Percentiles rank a stretch among this genome's conserved stretches.
These are phyloP conservation scores for Apophysomyces elegans DNA, from an alignment of 371 early-diverging fungal species.

Conservation along the genomic window DNA sequence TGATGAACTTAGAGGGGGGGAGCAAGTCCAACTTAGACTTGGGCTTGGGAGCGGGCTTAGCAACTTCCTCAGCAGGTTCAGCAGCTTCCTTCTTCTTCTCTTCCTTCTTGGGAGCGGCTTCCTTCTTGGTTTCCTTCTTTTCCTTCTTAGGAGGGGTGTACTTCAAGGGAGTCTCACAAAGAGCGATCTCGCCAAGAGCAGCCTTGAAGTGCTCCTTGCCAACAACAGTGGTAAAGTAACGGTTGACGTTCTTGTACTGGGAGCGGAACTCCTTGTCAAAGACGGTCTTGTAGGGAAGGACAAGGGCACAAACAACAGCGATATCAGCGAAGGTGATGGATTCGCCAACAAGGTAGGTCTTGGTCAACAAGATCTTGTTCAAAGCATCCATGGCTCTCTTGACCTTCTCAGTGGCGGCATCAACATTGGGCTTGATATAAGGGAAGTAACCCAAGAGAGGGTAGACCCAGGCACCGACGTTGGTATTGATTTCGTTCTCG, in stretches of 20 bases:
- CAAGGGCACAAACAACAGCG: constrained; percentile 64
- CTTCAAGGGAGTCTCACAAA: constrained; percentile 62
- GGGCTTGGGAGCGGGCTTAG: constrained; percentile 82
- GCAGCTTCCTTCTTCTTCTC: constrained; percentile 48
- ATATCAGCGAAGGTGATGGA: constrained; percentile 91
- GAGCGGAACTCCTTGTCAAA: constrained; percentile 77
- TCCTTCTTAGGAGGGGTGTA: constrained; percentile 65
- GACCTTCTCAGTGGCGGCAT: constrained; percentile 68
- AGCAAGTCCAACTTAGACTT: constrained; percentile 92
- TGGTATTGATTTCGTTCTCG: constrained; percentile 60
- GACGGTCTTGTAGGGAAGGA: constrained; percentile 60
- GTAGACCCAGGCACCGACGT: constrained; percentile 60
- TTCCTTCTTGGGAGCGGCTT: constrained; percentile 46
- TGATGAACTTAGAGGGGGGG: constrained; percentile 79
- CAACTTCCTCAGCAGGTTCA: constrained; percentile 60
- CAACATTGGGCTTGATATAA: constrained; percentile 71
- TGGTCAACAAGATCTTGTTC: constrained; percentile 74
- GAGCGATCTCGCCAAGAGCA: constrained; percentile 70
- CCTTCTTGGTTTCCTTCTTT: constrained; percentile 43
- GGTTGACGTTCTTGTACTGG: constrained; percentile 81
- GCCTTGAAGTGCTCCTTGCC: constrained; percentile 85
- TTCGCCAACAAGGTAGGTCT: constrained; percentile 93
- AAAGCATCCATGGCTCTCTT: constrained; percentile 68
- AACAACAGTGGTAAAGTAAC: constrained; percentile 86
- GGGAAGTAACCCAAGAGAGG: constrained; percentile 70